phyloP scores from a whole-genome alignment of 1,139 yeast species.

The Saccharomycopsis hybrid region DNA sequence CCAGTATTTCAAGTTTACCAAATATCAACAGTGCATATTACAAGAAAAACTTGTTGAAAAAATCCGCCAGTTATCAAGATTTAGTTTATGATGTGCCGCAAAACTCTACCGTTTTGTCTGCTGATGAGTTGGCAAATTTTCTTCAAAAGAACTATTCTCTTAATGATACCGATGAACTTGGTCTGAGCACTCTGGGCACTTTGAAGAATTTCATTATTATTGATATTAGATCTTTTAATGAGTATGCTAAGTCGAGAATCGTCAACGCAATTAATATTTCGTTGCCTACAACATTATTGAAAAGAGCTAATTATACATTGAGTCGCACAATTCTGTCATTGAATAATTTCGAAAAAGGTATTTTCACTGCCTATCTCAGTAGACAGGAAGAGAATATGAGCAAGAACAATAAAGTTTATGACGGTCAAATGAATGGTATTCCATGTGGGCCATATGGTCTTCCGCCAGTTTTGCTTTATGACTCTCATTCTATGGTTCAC shows the following conservation, averaged over 20 bases:
- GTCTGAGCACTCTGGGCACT: no score
- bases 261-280: slow-evolving; percentile 57
- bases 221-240: slow-evolving; percentile 69
- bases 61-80: not conserved
- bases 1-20: slow-evolving; percentile 13
- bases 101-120: slow-evolving; percentile 4
- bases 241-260: slow-evolving; percentile 47
- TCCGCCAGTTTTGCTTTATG: slow-evolving; percentile 20
- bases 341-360: slow-evolving; percentile 32
- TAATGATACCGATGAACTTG: not conserved
- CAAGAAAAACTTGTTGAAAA: not conserved
- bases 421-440: slow-evolving; percentile 26
- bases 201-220: slow-evolving; percentile 33
- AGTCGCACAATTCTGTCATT: slow-evolving; percentile 34
- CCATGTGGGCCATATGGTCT: slow-evolving; percentile 21
- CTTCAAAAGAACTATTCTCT: not conserved
- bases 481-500: slow-evolving; percentile 8
- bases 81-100: slow-evolving; percentile 8
- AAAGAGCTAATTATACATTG: slow-evolving; percentile 58
- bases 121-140: slow-evolving; percentile 4
- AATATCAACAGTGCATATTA: slow-evolving; percentile 11
- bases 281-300: slow-evolving; percentile 70
- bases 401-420: slow-evolving; percentile 30
- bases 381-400: slow-evolving; percentile 23
- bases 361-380: slow-evolving; percentile 26